Evolutionary conservation across 352 stramenopile genomes (phyloP), one percentile per base, ranked within the genome.

Genomic region (Pythium chondricola): DNA sequence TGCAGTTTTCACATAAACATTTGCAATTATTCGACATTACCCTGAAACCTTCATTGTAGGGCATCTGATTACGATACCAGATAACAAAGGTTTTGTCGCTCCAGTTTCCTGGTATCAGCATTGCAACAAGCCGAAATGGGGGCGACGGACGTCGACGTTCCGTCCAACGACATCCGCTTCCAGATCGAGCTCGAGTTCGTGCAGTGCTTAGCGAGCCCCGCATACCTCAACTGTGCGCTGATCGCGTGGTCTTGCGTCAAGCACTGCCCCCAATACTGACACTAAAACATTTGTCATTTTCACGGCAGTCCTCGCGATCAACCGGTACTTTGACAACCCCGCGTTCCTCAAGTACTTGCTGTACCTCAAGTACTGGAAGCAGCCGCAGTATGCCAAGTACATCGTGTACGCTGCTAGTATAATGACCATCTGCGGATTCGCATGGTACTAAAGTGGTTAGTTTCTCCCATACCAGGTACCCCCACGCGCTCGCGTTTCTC

Each of bases 171-270:
- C 61, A 82, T 92, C 39, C 84, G 88, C 59, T 97, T 97, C 69
- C 83, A 93, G 65, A 88, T 95, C 47, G 88, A 97, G 65, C 74
- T 97, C 31, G 88, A 97, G 74, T 97, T 97, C 66, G 84, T 96
- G 36, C 88, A 97, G 67, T 95, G 81, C 41, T 68, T 97, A 27
- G 81, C 83, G 13, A 96, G 85, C 44, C 82, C 87, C 6, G 73
- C 79, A 4, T 97, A 97, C 55, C 63, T 96, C 14, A 94, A 95
- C 60, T 93, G 83, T 94, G 56, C 21, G 74, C 62, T n/a, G 2
- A 10, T 50, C 4, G 18, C 9, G 38, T 22, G 25, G 26, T 45
- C 7, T 37, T 37, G 9, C 16, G n/a, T n/a, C n/a, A n/a, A n/a
- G n/a, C n/a, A n/a, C n/a, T n/a, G n/a, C n/a, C n/a, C n/a, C n/a